Conservation (phyloP, 2,329 filamentous ascomycete species). For the Trichoderma atrobrunneum region DNA sequence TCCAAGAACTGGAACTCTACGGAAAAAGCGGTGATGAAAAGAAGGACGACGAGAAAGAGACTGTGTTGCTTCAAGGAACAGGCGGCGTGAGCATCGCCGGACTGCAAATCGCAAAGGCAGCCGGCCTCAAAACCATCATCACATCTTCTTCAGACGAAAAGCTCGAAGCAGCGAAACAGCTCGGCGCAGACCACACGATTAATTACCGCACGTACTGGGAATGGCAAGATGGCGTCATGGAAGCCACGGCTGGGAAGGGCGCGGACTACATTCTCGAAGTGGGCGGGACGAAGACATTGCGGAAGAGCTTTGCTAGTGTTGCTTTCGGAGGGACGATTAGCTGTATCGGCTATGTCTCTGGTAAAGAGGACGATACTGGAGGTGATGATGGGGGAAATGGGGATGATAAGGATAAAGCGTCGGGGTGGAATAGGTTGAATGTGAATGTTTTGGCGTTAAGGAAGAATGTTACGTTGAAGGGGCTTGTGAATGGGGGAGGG, state of each 20-base stretch:
- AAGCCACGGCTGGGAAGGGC: slow-evolving; percentile 44
- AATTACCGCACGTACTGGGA: slow-evolving; percentile 53
- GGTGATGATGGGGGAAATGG: slow-evolving; percentile 18
- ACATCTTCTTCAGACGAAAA: slow-evolving; percentile 55
- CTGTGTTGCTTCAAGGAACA: slow-evolving; percentile 53
- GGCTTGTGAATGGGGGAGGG: slow-evolving; percentile 59
- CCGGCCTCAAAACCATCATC: slow-evolving; percentile 50
- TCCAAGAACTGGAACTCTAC: slow-evolving; percentile 22
- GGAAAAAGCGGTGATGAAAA: background rate
- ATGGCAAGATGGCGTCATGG: slow-evolving; percentile 50
- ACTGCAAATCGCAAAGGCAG: slow-evolving; percentile 52
- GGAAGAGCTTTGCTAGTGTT: slow-evolving; percentile 51
- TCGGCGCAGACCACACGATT: slow-evolving; percentile 52
- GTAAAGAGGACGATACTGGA: slow-evolving; percentile 51
- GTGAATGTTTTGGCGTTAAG: slow-evolving; percentile 55
- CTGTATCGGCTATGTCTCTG: slow-evolving; percentile 49
- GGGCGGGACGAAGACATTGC: slow-evolving; percentile 50
- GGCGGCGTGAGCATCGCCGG: slow-evolving; percentile 52
- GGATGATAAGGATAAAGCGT: slow-evolving; percentile 1
- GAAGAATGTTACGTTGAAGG: slow-evolving; percentile 47
- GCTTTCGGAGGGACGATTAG: slow-evolving; percentile 55
- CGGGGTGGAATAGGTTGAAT: slow-evolving; percentile 48
- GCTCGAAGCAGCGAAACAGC: slow-evolving; percentile 43
- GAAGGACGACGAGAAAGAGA: slow-evolving; percentile 32
- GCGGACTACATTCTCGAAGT: slow-evolving; percentile 56